Evolutionary conservation across 139 green algal species (phyloP).

Genomic region (Tetradesmus obliquus): DNA sequence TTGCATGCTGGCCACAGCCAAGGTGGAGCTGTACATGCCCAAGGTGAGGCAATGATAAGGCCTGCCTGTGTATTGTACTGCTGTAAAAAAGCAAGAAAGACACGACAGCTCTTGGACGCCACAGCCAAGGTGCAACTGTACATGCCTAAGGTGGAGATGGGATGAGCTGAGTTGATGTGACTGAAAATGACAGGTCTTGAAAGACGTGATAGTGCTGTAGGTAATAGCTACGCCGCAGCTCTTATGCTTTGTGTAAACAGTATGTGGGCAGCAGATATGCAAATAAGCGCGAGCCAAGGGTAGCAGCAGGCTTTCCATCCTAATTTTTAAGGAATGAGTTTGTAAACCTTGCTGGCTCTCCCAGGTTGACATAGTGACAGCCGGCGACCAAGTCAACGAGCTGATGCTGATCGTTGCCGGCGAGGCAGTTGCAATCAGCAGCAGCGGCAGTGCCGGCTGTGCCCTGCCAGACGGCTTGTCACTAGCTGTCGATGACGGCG

Average conservation of each 20-base stretch:
- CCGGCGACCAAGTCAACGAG: background rate
- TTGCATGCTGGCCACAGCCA: conserved; percentile 29
- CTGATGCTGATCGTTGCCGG: background rate
- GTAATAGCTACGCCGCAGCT: too few relatives aligned
- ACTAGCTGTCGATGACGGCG: background rate
- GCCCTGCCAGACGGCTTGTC: background rate
- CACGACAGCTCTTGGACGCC: background rate
- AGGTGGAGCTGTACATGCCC: conserved; percentile 57
- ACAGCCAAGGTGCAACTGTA: conserved; percentile 53
- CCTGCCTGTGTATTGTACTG: background rate
- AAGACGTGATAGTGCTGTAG: too few relatives aligned
- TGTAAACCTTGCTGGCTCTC: background rate
- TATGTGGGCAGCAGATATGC: too few relatives aligned
- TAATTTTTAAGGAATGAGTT: background rate
- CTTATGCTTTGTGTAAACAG: too few relatives aligned
- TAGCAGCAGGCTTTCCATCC: too few relatives aligned
- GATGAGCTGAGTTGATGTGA: too few relatives aligned
- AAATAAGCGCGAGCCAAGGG: too few relatives aligned
- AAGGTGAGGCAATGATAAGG: too few relatives aligned
- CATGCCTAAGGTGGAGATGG: conserved; percentile 46
- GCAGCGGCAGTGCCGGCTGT: background rate
- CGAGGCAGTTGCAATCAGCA: background rate
- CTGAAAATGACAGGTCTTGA: too few relatives aligned
- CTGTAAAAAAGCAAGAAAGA: too few relatives aligned
- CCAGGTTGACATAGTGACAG: background rate